Base-by-base conservation (phyloP, 352 stramenopile genomes). In the Phytopythium aichiense region DNA sequence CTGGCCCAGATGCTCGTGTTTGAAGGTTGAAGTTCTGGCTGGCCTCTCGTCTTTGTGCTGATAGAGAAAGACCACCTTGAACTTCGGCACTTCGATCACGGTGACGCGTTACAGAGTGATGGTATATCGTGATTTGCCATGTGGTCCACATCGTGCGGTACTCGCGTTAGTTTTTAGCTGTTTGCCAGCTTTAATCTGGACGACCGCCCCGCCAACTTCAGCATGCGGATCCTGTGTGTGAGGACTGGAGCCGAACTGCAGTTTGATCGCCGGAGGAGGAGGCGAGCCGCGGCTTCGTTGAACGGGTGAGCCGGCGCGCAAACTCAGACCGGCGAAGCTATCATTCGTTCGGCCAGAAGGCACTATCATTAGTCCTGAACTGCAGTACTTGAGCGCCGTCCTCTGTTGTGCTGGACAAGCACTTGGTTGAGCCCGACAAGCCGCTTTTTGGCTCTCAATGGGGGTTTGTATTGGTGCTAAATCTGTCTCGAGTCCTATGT, bases 1-100 rank as follows among this genome's bases (percentile, higher is more conserved):
- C 20, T 50, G 22, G 16, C 13, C 30, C 51, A 25, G 51, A 50
- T 40, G 49, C 49, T 56, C 35, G 51, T 56, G 51, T 56, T 56
- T 56, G 51, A 56, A 56, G 28, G 28, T 56, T 56, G 50, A 56
- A 56, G 50, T 20, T 43, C 30, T 2, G 15, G 30, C n/a, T 23
- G 28, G 20, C 2, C 13, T 30, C 2, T 18, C 18, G 51, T 56
- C 35, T 56, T 56, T 56, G 51, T 45, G 51, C 51, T 40, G 12
- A 0, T 1, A 28, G 30, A 56, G 35, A 56, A 56, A 56, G 51
- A 25, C 6, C 31, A 43, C 18, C 51, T 56, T 56, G 51, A 56
- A 56, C 28, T 18, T 56, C 16, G 0, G 8, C 12, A 13, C 15
- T 22, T 18, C 30, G 12, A 56, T 42, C 42, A 48, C 42, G 7